Evolutionary conservation across 441 rosid genomes (phyloP), one percentile per base, ranked within the genome.

Genomic region (Pelargonium australe): DNA sequence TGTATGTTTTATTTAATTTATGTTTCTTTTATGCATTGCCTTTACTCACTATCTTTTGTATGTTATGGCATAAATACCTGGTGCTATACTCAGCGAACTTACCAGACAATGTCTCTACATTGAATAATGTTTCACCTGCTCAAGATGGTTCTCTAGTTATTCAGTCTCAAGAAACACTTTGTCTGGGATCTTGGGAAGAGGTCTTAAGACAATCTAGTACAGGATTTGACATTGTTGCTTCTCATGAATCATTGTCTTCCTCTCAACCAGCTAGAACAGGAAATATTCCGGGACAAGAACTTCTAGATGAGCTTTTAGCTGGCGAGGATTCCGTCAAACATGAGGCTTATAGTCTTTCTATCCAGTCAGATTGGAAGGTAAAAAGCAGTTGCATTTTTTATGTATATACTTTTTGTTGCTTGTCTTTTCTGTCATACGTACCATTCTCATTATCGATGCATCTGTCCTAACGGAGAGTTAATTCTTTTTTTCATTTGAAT

Each of bases 291-390:
- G 77, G 72, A 70, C 79, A 79, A 70, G 87, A 82, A 61, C 76
- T 68, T 68, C 71, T 79, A 61, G 67, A 81, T 53, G 85, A 82
- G 69, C 73, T 69, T 49, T 70, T 82, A 64, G 71, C 76, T 14
- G 70, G 74, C 28, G 83, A 77, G 61, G 67, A 34, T 75, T 70
- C 70, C 66, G 47, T 70, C 28, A 77, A 76, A 71, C 86, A 78
- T 65, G 78, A 75, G 43, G 64, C 73, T 51, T 73, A 80, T 79
- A 80, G 85, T 80, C 68, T 77, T 65, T 76, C 80, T 25, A 58
- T 73, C 49, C 91, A 87, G 76, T 72, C 80, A 68, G 81, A 82
- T 79, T 86, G 88, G 91, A 92, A 92, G 97, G 98, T 90, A 82
- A 19, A 71, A 45, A 57, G 57, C 14, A 69, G 45, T 53, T 77